Conservation (phyloP, 495 filamentous ascomycete genomes). For the Lasiosphaeria ovina region DNA sequence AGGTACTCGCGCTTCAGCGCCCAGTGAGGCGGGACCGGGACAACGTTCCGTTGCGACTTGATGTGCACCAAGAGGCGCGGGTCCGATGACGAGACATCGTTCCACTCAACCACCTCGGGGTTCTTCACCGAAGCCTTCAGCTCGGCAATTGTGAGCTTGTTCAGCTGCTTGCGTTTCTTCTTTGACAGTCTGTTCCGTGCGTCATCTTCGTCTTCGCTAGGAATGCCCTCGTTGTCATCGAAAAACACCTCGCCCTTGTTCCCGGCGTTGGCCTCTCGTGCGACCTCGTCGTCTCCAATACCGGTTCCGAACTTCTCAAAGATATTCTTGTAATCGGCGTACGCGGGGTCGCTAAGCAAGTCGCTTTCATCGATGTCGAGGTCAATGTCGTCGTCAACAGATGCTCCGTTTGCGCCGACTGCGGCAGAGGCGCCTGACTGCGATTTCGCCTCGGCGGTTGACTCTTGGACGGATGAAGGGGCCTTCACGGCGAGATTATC, state of each 20-base stretch:
- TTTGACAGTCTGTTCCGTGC: slow-evolving; percentile 74
- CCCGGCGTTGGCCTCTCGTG: slow-evolving; percentile 59
- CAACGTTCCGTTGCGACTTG: slow-evolving; percentile 92
- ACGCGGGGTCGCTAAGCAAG: slow-evolving; percentile 72
- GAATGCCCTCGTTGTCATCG: slow-evolving; percentile 84
- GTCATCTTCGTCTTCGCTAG: slow-evolving; percentile 76
- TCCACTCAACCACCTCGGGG: slow-evolving; percentile 96
- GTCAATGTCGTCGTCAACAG: slow-evolving; percentile 44
- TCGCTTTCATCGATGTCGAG: slow-evolving; percentile 50
- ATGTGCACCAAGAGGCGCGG: slow-evolving; percentile 88
- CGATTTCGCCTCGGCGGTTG: slow-evolving; percentile 26
- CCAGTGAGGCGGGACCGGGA: slow-evolving; percentile 93
- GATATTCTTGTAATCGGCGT: slow-evolving; percentile 76
- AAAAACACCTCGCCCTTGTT: slow-evolving; percentile 88
- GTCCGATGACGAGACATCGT: slow-evolving; percentile 89
- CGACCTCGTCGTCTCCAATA: slow-evolving; percentile 54
- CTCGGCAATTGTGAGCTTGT: slow-evolving; percentile 91
- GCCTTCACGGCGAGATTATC: no score
- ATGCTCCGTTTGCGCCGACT: slow-evolving; percentile 45
- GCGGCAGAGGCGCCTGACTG: slow-evolving; percentile 38
- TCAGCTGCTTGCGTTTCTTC: slow-evolving; percentile 85
- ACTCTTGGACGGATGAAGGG: neutral
- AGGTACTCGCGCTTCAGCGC: slow-evolving; percentile 94
- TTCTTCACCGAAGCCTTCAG: slow-evolving; percentile 88
- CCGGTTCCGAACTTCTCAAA: slow-evolving; percentile 65